phyloP scores from a whole-genome alignment of 257 asterid species.

The Nemophila menziesii region DNA sequence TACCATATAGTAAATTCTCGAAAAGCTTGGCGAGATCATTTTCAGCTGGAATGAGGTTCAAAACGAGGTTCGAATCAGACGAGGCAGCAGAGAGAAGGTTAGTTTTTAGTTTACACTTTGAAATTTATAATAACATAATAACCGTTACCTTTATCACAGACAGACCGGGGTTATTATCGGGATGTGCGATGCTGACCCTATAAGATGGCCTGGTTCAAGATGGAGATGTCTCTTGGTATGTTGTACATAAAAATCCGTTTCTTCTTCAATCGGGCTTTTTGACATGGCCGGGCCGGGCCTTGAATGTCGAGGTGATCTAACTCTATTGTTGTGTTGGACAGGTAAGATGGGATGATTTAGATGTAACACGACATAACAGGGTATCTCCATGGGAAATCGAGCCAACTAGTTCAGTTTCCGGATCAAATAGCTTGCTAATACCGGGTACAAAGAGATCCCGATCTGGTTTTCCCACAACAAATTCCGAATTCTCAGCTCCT shows the following conservation, averaged over 20 bases:
- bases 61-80: conserved; percentile 70
- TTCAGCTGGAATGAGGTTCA: conserved; percentile 82
- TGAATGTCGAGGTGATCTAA: background rate
- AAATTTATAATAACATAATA: background rate
- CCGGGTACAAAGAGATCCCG: conserved; percentile 74
- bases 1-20: conserved; percentile 62
- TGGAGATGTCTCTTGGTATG: conserved; percentile 91
- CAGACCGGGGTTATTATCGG: conserved; percentile 73
- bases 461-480: conserved; percentile 41
- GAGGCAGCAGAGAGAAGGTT: conserved; percentile 93
- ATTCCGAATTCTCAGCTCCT: conserved; percentile 39
- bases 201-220: conserved; percentile 87
- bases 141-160: conserved; percentile 25
- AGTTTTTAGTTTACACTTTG: conserved; percentile 2
- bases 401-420: conserved; percentile 47
- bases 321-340: conserved; percentile 22
- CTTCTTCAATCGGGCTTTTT: background rate
- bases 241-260: background rate
- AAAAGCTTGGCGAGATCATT: conserved; percentile 55
- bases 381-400: conserved; percentile 99
- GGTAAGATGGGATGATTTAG: conserved; percentile 97
- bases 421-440: conserved; percentile 43
- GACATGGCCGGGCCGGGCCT: background rate
- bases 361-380: conserved; percentile 52
- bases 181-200: conserved; percentile 63